phyloP scores from a whole-genome alignment of 768 basidiomycete genomes.

The Podaxis mareebaensis region DNA sequence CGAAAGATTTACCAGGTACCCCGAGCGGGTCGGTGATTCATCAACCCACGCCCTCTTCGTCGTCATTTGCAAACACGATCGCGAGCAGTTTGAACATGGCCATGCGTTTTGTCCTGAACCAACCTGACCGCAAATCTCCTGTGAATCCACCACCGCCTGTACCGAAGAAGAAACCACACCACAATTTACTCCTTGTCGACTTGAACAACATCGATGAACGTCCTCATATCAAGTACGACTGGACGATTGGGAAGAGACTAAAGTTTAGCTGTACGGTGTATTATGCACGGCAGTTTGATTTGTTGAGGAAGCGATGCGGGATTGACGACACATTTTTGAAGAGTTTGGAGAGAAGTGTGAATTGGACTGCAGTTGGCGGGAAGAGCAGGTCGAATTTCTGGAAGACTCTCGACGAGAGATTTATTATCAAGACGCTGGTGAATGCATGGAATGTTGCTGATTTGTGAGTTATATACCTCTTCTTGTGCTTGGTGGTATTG shows the following conservation, averaged over 20 bases:
- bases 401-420: conserved; percentile 77
- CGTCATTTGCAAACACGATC: conserved; percentile 46
- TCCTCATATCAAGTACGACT: conserved; percentile 84
- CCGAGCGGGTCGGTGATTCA: conserved; percentile 11
- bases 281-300: conserved; percentile 80
- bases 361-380: conserved; percentile 78
- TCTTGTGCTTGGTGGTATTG: not conserved
- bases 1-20: conserved; percentile 12
- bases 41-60: conserved; percentile 29
- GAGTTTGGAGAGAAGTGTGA: conserved; percentile 58
- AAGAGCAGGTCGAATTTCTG: conserved; percentile 83
- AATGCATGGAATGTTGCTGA: conserved; percentile 88
- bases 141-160: conserved; percentile 31
- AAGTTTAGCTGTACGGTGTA: conserved; percentile 83
- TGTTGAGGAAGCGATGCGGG: conserved; percentile 63
- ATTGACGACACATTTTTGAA: conserved; percentile 60
- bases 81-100: conserved; percentile 57
- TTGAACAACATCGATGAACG: conserved; percentile 57
- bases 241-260: conserved; percentile 71
- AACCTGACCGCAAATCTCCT: conserved; percentile 29
- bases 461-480: conserved; percentile 49
- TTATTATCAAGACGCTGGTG: conserved; percentile 84
- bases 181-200: conserved; percentile 47
- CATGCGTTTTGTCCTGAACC: conserved; percentile 55
- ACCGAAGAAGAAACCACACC: conserved; percentile 38